Base-by-base conservation (phyloP, 2,329 filamentous ascomycete genomes). In the Ceratocystis harringtonii region DNA sequence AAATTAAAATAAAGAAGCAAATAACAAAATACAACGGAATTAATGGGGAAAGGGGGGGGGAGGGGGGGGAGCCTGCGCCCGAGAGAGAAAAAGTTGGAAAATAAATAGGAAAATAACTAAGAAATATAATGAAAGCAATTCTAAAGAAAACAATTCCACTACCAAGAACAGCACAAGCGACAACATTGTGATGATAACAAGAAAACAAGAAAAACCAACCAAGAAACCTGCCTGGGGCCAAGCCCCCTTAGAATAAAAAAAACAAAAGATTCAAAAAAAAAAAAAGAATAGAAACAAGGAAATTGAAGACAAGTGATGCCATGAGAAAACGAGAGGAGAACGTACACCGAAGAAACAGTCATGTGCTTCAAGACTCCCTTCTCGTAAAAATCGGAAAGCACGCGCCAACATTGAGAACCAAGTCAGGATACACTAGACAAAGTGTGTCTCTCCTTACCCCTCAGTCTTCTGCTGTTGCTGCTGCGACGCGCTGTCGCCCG, bases 401-500 rank as follows among this genome's bases (percentile, higher is more conserved):
- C 36, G 12, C 36, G 36, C 36, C 36, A 41, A 15, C 10, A 41
- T 15, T 41, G 12, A 3, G 17, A n/a, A 19, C 17, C n/a, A n/a
- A 22, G 17, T 62, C 61, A 44, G 50, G 58, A 48, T 48, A 61
- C 57, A 61, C 41, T 8, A 30, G n/a, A 61, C 17, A 36, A n/a
- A 43, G 15, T 15, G 10, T 17, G 3, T 45, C 50, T 22, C 17
- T 41, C 44, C n/a, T 61, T 61, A 17, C 80, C 75, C 36, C 36
- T 41, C 12, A 41, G 63, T 84, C 85, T 70, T 88, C 85, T 2
- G 84, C 85, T 73, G 88, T 84, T 22, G 84, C 84, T 64, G 88
- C 78, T 66, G 36, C 36, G 36, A 15, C 36, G 12, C 85, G 78
- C 72, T 88, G 84, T 74, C 87, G 87, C 2, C 84, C 80, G 17